phyloP scores from a whole-genome alignment of 306 rosid species.

The Mucuna pruriens region DNA sequence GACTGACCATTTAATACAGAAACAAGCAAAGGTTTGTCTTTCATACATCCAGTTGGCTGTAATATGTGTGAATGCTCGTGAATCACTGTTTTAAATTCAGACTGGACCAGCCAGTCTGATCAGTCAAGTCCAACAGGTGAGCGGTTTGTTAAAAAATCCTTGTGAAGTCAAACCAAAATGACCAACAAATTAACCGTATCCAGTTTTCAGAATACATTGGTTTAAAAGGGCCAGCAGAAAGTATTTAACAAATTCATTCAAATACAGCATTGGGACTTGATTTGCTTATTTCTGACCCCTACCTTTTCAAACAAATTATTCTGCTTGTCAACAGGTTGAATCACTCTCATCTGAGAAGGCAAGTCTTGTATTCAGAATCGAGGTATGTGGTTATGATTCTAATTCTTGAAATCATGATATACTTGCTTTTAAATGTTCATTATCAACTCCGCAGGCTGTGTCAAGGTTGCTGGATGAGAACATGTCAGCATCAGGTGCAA shows the following conservation, averaged over 20 bases:
- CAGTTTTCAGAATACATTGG: slow-evolving; percentile 13
- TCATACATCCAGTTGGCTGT: slow-evolving; percentile 22
- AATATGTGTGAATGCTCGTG: slow-evolving; percentile 16
- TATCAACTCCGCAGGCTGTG: slow-evolving; percentile 59
- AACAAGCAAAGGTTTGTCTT: slow-evolving; percentile 85
- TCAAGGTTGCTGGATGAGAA: slow-evolving; percentile 83
- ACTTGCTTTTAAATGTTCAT: slow-evolving; percentile 25
- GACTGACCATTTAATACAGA: slow-evolving; percentile 98
- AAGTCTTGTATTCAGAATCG: slow-evolving; percentile 78
- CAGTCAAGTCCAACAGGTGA: slow-evolving; percentile 4
- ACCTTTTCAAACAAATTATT: slow-evolving; percentile 24
- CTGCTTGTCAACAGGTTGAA: slow-evolving; percentile 74
- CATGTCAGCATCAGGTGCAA: slow-evolving; percentile 46
- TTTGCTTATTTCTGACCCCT: slow-evolving; percentile 13
- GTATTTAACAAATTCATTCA: not conserved
- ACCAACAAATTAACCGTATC: not conserved
- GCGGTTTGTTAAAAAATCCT: slow-evolving; percentile 10
- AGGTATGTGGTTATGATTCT: slow-evolving; percentile 58
- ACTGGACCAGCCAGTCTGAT: slow-evolving; percentile 22
- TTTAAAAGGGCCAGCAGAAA: not conserved
- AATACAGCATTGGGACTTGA: not conserved
- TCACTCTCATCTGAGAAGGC: slow-evolving; percentile 96
- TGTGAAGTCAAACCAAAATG: slow-evolving; percentile 15
- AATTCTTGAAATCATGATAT: not conserved
- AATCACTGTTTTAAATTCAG: slow-evolving; percentile 15